Percentiles rank a stretch among this genome's conserved stretches.
phyloP scores from a whole-genome alignment of 2,329 filamentous ascomycete species.

The Neobulgaria alba region DNA sequence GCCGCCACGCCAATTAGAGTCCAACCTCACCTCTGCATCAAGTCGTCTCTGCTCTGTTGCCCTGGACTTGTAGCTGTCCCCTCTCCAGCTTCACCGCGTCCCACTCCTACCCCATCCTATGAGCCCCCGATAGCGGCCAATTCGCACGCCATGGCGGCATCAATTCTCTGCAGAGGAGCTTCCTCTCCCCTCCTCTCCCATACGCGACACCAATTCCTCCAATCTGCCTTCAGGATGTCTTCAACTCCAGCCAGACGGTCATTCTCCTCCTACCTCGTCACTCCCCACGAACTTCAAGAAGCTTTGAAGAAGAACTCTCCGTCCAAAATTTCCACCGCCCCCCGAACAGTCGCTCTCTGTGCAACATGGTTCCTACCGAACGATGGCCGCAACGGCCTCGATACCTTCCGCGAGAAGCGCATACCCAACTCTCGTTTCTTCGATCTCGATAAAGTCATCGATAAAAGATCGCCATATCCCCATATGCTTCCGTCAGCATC shows the following conservation, averaged over 20 bases:
- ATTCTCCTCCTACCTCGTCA: conserved; percentile 78
- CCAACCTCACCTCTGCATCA: too few species aligned
- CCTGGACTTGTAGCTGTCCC: background rate
- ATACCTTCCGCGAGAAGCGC: conserved; percentile 72
- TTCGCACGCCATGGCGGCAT: conserved; percentile 25
- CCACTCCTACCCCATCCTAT: conserved; percentile 8
- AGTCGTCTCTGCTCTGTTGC: conserved; percentile 1
- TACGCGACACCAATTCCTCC: conserved; percentile 12
- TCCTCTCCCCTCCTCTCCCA: conserved; percentile 8
- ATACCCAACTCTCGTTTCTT: conserved; percentile 93
- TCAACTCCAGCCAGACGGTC: conserved; percentile 31
- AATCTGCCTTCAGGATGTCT: conserved; percentile 26
- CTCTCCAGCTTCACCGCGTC: conserved; percentile 6
- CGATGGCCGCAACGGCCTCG: conserved; percentile 70
- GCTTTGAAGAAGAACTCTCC: conserved; percentile 77
- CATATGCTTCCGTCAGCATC: conserved; percentile 88
- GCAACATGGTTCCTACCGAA: conserved; percentile 96
- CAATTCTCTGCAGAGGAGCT: conserved; percentile 18
- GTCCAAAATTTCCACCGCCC: conserved; percentile 69
- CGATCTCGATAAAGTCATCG: conserved; percentile 85
- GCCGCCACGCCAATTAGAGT: too few species aligned
- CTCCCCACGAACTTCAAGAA: conserved; percentile 70
- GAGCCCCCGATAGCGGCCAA: conserved; percentile 15
- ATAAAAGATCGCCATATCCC: conserved; percentile 80
- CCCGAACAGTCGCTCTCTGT: conserved; percentile 80